These are phyloP conservation scores for Stachybotrys elegans DNA, from an alignment of 2,329 filamentous ascomycete genomes.

Conservation along the genomic window DNA sequence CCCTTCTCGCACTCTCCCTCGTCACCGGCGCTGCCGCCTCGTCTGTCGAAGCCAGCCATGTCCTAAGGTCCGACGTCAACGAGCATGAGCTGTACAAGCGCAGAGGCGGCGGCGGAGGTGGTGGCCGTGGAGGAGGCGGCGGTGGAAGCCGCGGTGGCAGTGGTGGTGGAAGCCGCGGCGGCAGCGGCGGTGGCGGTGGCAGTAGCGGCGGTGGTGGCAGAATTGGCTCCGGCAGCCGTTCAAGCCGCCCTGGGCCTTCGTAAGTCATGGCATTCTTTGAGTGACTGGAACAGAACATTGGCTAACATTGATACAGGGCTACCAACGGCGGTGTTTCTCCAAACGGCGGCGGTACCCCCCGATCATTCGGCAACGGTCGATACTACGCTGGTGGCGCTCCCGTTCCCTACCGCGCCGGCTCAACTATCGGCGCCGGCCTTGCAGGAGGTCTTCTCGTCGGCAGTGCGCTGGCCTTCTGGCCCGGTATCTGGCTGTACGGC, in stretches of 20 bases:
- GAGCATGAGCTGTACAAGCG: slow-evolving; percentile 52
- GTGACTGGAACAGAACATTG: not conserved
- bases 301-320: slow-evolving; percentile 2
- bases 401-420: slow-evolving; percentile 56
- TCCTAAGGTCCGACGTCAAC: slow-evolving; percentile 8
- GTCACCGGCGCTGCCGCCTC: not conserved
- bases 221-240: slow-evolving; percentile 17
- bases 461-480: slow-evolving; percentile 52
- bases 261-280: not conserved
- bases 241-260: too few species aligned
- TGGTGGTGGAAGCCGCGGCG: slow-evolving; percentile 3
- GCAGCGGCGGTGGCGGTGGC: slow-evolving; percentile 13
- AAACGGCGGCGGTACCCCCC: slow-evolving; percentile 39
- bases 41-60: not conserved
- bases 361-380: slow-evolving; percentile 54
- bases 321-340: slow-evolving; percentile 16
- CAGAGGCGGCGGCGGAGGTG: slow-evolving; percentile 54
- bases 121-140: slow-evolving; percentile 36
- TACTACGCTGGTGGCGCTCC: slow-evolving; percentile 64
- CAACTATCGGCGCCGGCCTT: slow-evolving; percentile 41
- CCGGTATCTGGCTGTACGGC: slow-evolving; percentile 59
- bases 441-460: slow-evolving; percentile 46
- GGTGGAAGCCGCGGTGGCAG: slow-evolving; percentile 17
- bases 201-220: slow-evolving; percentile 15
- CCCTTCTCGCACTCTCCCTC: not conserved